phyloP scores from a whole-genome alignment of 208 protist genomes.

The Leishmania arabica region DNA sequence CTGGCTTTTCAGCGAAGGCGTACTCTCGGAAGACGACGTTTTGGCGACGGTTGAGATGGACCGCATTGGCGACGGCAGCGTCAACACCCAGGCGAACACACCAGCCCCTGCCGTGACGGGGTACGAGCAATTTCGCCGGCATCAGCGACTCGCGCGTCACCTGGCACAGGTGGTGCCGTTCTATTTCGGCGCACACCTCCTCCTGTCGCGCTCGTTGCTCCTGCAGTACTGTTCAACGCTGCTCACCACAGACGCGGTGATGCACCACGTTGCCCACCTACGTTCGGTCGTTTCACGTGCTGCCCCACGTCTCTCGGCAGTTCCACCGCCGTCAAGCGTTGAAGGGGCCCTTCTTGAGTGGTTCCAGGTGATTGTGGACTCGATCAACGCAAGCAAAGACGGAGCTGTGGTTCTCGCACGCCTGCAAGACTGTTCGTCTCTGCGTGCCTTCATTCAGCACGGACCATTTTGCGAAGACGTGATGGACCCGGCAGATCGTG shows the following conservation, averaged over 20 bases:
- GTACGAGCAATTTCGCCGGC: conserved; percentile 11
- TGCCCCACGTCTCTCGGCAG: not conserved
- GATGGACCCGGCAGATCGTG: conserved; percentile 24
- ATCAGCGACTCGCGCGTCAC: conserved; percentile 28
- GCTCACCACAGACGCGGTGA: conserved; percentile 39
- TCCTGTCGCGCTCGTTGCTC: conserved; percentile 59
- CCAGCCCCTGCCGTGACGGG: not conserved
- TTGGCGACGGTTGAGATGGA: conserved; percentile 30
- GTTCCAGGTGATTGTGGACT: conserved; percentile 29
- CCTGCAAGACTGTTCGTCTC: conserved; percentile 3
- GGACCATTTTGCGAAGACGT: conserved; percentile 27
- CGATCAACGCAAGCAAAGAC: not conserved
- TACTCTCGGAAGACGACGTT: conserved; percentile 34
- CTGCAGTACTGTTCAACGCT: conserved; percentile 53
- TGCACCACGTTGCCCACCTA: conserved; percentile 39
- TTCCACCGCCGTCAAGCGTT: conserved; percentile 19
- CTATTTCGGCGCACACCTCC: conserved; percentile 59
- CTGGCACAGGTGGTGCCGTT: conserved; percentile 52
- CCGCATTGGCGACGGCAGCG: not conserved
- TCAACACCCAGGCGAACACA: not conserved
- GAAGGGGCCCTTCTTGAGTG: conserved; percentile 31
- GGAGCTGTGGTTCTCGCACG: not conserved
- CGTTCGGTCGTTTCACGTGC: not conserved
- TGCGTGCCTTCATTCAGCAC: conserved; percentile 13
- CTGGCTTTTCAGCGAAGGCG: conserved; percentile 42